phyloP scores from a whole-genome alignment of 1,139 yeast genomes.

The Cylindricascospora bacillispora region DNA sequence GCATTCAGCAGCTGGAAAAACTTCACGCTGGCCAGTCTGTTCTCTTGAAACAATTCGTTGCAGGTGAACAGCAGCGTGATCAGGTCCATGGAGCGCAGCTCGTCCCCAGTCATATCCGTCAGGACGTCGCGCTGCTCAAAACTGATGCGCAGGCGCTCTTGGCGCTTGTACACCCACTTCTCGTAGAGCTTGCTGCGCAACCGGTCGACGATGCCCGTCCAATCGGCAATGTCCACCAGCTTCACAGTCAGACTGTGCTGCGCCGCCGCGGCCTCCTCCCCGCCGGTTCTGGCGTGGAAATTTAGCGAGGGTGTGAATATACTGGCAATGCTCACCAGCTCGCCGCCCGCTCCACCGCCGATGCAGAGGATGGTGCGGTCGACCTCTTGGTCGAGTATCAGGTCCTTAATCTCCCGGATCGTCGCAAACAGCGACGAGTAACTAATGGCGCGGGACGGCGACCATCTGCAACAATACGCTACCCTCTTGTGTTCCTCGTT shows the following conservation, averaged over 20 bases:
- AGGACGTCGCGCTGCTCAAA: slow-evolving; percentile 43
- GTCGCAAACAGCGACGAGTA: slow-evolving; percentile 53
- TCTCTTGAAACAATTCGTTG: slow-evolving; percentile 67
- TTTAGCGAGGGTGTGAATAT: too few relatives aligned
- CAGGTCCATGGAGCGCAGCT: slow-evolving; percentile 27
- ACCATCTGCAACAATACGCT: slow-evolving; percentile 78
- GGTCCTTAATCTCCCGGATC: slow-evolving; percentile 13
- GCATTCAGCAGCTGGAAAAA: slow-evolving; percentile 41
- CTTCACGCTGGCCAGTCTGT: slow-evolving; percentile 46
- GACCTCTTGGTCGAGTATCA: slow-evolving; percentile 2
- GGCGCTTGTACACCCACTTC: slow-evolving; percentile 37
- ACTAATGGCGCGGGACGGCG: slow-evolving; percentile 68
- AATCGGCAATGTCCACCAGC: slow-evolving; percentile 67
- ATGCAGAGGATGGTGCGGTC: slow-evolving; percentile 40
- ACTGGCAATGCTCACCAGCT: slow-evolving; percentile 56
- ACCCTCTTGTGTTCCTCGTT: slow-evolving; percentile 47
- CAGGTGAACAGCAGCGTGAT: slow-evolving; percentile 75
- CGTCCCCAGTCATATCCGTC: slow-evolving; percentile 15
- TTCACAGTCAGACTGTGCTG: slow-evolving; percentile 37
- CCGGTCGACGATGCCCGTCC: slow-evolving; percentile 43
- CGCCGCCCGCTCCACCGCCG: slow-evolving; percentile 91
- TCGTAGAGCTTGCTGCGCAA: slow-evolving; percentile 32
- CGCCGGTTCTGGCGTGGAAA: too few relatives aligned
- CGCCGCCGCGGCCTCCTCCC: too few relatives aligned
- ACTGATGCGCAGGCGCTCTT: slow-evolving; percentile 30